Conservation (phyloP, 202 grass and related monocot species). For the Dendrocalamus latiflorus region DNA sequence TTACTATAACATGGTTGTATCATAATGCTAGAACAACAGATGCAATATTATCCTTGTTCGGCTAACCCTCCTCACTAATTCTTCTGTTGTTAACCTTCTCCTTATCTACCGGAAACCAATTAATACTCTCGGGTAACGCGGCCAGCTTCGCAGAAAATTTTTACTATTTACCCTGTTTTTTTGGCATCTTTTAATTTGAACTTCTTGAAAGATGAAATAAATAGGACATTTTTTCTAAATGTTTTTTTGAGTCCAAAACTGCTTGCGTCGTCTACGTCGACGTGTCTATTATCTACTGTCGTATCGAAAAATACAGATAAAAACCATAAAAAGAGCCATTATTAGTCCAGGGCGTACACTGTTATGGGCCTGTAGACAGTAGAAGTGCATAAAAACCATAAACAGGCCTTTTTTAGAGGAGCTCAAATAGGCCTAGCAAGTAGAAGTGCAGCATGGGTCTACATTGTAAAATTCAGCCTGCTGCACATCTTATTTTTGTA, state of each 20-base stretch:
- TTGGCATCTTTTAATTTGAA: too few species aligned
- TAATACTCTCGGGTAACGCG: background rate
- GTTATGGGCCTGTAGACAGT: background rate
- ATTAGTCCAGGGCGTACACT: background rate
- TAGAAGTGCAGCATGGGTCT: too few species aligned
- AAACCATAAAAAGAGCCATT: too few species aligned
- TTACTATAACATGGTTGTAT: background rate
- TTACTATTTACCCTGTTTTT: background rate
- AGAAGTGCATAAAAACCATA: too few species aligned
- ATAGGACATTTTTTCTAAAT: rapidly evolving
- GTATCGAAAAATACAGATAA: too few species aligned
- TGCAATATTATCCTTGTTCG: background rate
- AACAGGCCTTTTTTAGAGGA: background rate
- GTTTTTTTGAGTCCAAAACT: rapidly evolving
- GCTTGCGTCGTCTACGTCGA: rapidly evolving
- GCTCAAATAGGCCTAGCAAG: background rate
- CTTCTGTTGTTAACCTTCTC: background rate
- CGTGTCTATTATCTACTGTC: too few species aligned
- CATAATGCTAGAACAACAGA: background rate
- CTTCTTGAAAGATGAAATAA: too few species aligned
- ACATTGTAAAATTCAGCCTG: background rate
- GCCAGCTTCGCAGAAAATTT: background rate
- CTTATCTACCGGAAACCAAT: background rate
- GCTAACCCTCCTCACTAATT: background rate
- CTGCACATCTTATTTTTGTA: background rate